Evolutionary conservation across 257 asterid genomes (phyloP).

Genomic region (Thymus mandschuricus): DNA sequence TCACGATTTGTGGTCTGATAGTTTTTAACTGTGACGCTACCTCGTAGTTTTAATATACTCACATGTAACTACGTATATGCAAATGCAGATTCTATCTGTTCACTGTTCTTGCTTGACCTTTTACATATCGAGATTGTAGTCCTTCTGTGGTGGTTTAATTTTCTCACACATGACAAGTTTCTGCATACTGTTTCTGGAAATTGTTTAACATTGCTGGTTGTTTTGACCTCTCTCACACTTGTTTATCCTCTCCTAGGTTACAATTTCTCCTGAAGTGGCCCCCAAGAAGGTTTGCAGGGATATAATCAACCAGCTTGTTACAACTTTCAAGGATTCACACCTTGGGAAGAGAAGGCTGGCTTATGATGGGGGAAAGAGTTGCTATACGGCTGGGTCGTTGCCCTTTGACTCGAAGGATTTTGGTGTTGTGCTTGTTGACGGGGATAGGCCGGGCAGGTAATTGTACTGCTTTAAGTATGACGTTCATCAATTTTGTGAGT

Average conservation of each 20-base stretch:
- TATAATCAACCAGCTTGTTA: slow-evolving; percentile 44
- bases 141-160: too few relatives aligned
- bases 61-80: too few relatives aligned
- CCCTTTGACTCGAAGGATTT: slow-evolving; percentile 75
- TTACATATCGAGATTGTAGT: too few relatives aligned
- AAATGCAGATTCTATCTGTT: too few relatives aligned
- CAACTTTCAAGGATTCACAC: slow-evolving; percentile 33
- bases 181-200: too few relatives aligned
- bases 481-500: not conserved
- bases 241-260: slow-evolving; percentile 42
- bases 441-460: slow-evolving; percentile 43
- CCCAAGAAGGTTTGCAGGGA: slow-evolving; percentile 60
- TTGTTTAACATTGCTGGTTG: not conserved
- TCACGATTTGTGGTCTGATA: too few relatives aligned
- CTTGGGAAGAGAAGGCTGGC: slow-evolving; percentile 55
- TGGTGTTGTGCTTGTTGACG: slow-evolving; percentile 44
- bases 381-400: slow-evolving; percentile 64
- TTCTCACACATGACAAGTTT: too few relatives aligned
- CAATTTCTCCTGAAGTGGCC: slow-evolving; percentile 65
- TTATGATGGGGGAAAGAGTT: slow-evolving; percentile 78
- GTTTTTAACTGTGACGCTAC: too few relatives aligned
- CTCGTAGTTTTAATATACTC: too few relatives aligned
- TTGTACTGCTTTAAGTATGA: not conserved
- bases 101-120: too few relatives aligned
- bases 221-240: not conserved